Base-by-base conservation (phyloP, 2,329 filamentous ascomycete species). In the Microdochium bolleyi region DNA sequence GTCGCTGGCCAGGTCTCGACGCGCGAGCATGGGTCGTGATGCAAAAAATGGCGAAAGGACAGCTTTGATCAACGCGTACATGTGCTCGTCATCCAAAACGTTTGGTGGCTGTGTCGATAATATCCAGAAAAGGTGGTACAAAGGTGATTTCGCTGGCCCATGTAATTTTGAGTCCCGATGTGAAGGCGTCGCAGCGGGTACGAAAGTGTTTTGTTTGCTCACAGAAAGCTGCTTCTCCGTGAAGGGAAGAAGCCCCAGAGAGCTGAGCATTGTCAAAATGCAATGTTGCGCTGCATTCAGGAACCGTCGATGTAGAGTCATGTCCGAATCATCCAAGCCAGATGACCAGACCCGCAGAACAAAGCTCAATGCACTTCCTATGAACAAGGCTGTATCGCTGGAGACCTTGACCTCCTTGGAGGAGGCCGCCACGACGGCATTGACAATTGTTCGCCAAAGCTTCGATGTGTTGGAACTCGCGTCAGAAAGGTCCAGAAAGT, bases 361-460 rank as follows among this genome's bases (percentile, higher is more conserved):
- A 22, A 91, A 69, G 44, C 83, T 83, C 50, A 92, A 77, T 22
- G 91, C 76, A 44, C 82, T 77, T 22, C 88, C 85, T 56, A 96
- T 78, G 54, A 92, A 92, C 55, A 84, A 80, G 62, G 89, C 88
- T 1, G 91, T 89, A 56, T 97, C 92, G 13, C 80, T 80, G 0
- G 90, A 91, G 7, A 92, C 85, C 61, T 92, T 95, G 60, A 99
- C 87, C 68, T 99, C 94, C 68, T 96, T 95, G 44, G 78, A 79
- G 24, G 85, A 85, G 38, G 88, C 87, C 49, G 80, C 78, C 2
- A 83, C 79, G 24, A 91, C 73, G 1, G 85, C 80, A 3, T 74
- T 71, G 46, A 89, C 74, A 13, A 90, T 72, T 1, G 78, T 73
- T 25, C 72, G 67, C 85, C 85, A 89, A 37, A 89, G 73, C 8